Percentiles rank a stretch among this genome's conserved stretches.
Evolutionary conservation across 2,329 filamentous ascomycete genomes (phyloP).

Genomic region (Diplodia corticola): DNA sequence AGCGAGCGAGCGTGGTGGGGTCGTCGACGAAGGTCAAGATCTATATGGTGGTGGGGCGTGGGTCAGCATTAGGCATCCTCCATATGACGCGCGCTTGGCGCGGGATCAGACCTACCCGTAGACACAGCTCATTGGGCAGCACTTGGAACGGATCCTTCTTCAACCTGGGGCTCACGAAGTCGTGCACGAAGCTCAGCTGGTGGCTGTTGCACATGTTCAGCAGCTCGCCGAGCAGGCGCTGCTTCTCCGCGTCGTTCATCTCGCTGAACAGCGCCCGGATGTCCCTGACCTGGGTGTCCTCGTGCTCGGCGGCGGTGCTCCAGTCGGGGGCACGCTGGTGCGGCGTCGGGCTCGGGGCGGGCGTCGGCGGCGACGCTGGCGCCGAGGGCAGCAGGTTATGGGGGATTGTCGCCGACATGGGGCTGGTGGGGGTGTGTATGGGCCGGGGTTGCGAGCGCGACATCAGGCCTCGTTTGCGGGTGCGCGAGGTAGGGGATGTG

Average conservation of each 20-base stretch:
- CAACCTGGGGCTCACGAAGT: slow-evolving; percentile 88
- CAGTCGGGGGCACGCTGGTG: slow-evolving; percentile 67
- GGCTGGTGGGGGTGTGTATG: slow-evolving; percentile 54
- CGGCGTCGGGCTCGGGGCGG: slow-evolving; percentile 65
- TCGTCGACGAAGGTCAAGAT: slow-evolving; percentile 97
- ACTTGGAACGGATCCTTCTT: slow-evolving; percentile 96
- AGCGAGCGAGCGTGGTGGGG: slow-evolving; percentile 86
- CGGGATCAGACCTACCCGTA: slow-evolving; percentile 64
- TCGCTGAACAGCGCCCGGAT: slow-evolving; percentile 78
- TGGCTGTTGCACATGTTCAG: slow-evolving; percentile 94
- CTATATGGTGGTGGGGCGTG: slow-evolving; percentile 49
- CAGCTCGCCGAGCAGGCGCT: slow-evolving; percentile 80
- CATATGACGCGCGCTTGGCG: background rate
- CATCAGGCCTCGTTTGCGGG: slow-evolving; percentile 42
- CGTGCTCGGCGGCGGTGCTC: slow-evolving; percentile 75
- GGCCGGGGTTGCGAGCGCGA: slow-evolving; percentile 45
- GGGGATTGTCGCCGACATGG: slow-evolving; percentile 52
- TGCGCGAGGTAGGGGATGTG: slow-evolving; percentile 36
- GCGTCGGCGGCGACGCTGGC: slow-evolving; percentile 66
- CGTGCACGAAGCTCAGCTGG: slow-evolving; percentile 91
- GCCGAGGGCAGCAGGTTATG: slow-evolving; percentile 64
- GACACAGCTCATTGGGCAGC: slow-evolving; percentile 87
- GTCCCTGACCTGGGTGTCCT: slow-evolving; percentile 79
- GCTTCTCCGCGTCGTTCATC: slow-evolving; percentile 72
- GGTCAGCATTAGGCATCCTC: slow-evolving; percentile 19